Evolutionary conservation across 208 protist genomes (phyloP).

Genomic region (Acanthamoeba culbertsoni): DNA sequence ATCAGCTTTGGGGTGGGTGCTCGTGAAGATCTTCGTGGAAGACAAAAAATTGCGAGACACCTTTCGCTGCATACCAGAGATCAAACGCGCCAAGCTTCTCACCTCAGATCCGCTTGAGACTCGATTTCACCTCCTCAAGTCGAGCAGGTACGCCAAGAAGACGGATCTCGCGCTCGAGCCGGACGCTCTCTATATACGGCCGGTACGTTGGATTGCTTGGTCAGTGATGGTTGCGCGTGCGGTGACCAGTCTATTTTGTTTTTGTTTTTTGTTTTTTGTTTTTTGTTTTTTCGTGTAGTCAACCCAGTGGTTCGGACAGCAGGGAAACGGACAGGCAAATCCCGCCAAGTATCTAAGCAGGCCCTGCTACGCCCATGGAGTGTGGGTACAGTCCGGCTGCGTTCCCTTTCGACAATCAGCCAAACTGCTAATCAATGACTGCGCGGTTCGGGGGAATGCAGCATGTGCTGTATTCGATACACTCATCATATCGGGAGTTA

Average conservation of each 20-base stretch:
- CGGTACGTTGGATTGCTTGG: too few species aligned
- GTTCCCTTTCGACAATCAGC: not conserved
- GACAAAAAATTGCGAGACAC: not conserved
- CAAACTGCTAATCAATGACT: not conserved
- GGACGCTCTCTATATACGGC: not conserved
- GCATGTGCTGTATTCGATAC: constrained; percentile 49
- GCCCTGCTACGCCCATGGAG: not conserved
- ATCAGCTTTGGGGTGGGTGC: not conserved
- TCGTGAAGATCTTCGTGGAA: not conserved
- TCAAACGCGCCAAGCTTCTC: not conserved
- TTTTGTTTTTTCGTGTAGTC: not conserved
- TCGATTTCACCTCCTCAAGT: not conserved
- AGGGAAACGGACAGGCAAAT: not conserved
- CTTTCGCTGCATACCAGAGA: not conserved
- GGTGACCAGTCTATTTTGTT: too few species aligned
- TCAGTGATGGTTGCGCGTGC: too few species aligned
- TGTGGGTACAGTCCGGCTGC: not conserved
- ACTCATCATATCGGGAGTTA: constrained; percentile 34
- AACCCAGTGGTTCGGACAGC: not conserved
- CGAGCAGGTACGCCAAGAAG: not conserved
- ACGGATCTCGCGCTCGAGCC: not conserved
- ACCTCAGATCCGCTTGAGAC: not conserved
- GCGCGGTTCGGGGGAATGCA: not conserved
- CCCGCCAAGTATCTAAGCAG: not conserved
- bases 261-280: too few species aligned